Evolutionary conservation across 208 protist genomes (phyloP), one percentile per base, ranked within the genome.

Genomic region (Acanthamoeba castellanii): DNA sequence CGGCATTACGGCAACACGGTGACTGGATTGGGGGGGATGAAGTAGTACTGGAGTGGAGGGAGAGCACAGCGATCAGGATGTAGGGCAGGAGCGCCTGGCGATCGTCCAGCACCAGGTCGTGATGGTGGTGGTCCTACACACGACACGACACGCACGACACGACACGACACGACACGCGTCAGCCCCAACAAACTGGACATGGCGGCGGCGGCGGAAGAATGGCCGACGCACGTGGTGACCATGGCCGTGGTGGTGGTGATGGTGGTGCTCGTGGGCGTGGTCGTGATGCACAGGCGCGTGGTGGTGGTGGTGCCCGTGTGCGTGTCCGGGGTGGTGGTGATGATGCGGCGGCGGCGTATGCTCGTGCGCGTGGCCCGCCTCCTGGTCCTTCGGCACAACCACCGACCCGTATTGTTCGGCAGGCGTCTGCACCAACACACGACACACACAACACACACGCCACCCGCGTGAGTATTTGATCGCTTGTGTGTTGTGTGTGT

Each of bases 1-100:
- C 52, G 7, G 7, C 52, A 57, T 57, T 16, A 57, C 52, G 52
- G 52, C 68, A 76, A n/a, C 68, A 76, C 13, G 34, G 50, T 5
- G 6, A 50, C 25, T 20, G 50, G 42, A 25, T 4, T 4, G 87
- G 30, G 45, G 8, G 59, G 87, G 30, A 37, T 8, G 50, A 1
- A 66, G n/a, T n/a, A 4, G 55, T 68, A 94, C 90, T 72, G 42
- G 90, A 94, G 34, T 94, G 90, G n/a, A 84, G 45, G 22, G 90
- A 94, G 42, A 94, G 90, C 20, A 94, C 90, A 32, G 70, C 70
- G 27, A 94, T 55, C 20, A 94, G 70, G 32, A 94, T 64, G 50
- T 94, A 94, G 42, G 90, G 90, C 42, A 94, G 50, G 18, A 92
- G 87, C 16, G 87, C 50, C 20, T 66, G 20, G n/a, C 37, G 50